Conservation (phyloP, 2,329 filamentous ascomycete species). For the Cyphellophora europaea region DNA sequence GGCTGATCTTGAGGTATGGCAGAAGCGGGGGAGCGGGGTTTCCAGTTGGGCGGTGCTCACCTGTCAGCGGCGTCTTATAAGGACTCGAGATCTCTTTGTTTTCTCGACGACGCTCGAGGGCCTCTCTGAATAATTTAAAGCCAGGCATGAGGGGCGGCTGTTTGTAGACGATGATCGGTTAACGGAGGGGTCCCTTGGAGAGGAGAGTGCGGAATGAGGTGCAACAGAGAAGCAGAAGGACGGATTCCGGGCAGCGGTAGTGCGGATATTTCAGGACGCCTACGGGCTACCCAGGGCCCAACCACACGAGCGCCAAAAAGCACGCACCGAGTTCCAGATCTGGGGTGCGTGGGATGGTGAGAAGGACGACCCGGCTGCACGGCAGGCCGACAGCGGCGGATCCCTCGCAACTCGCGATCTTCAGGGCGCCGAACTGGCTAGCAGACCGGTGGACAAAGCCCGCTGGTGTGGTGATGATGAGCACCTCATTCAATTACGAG, state of each 20-base stretch:
- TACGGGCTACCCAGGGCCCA: too few species aligned
- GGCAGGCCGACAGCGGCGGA: background rate
- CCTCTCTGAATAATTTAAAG: slow-evolving; percentile 17
- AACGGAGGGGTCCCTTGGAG: background rate
- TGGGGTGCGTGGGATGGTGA: too few species aligned
- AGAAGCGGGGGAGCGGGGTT: slow-evolving; percentile 2
- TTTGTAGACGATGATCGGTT: slow-evolving; percentile 10
- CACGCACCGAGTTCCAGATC: background rate
- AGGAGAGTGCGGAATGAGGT: slow-evolving; percentile 17
- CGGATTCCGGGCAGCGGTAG: slow-evolving; percentile 11
- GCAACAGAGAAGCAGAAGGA: slow-evolving; percentile 9
- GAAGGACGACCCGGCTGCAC: too few species aligned
- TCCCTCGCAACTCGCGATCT: background rate
- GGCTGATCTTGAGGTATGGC: slow-evolving; percentile 1
- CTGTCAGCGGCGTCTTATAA: slow-evolving; percentile 19
- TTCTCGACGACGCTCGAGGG: slow-evolving; percentile 18
- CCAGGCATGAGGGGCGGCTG: slow-evolving; percentile 17
- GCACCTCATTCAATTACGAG: too few species aligned
- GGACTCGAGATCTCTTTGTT: slow-evolving; percentile 21
- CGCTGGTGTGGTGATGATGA: too few species aligned
- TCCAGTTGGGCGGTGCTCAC: slow-evolving; percentile 9
- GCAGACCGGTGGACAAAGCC: too few species aligned
- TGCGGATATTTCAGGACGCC: background rate
- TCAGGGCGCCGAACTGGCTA: background rate
- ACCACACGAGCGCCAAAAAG: too few species aligned